phyloP scores from a whole-genome alignment of 257 asterid species.

The Anisodus tanguticus region DNA sequence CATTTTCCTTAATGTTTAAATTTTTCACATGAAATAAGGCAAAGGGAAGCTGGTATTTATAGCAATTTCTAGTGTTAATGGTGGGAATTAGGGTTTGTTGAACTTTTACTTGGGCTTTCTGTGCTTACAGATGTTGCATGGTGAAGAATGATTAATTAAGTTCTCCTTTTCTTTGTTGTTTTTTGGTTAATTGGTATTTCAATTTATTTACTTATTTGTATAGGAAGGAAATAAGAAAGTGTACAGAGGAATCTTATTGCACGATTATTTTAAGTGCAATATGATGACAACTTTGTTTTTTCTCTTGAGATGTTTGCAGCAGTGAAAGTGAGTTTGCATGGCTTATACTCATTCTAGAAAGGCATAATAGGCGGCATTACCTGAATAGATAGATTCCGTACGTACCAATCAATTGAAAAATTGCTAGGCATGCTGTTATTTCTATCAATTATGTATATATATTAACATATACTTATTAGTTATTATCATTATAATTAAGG shows the following conservation, averaged over 20 bases:
- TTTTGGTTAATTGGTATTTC: background rate
- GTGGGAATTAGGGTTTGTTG: constrained; percentile 37
- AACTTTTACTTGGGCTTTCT: background rate
- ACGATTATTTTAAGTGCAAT: background rate
- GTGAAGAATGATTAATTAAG: constrained; percentile 33
- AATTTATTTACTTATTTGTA: background rate
- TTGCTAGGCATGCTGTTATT: constrained; percentile 44
- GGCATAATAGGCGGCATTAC: constrained; percentile 28
- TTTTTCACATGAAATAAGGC: constrained; percentile 19
- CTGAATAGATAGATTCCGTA: constrained; percentile 34
- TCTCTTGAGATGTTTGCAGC: background rate
- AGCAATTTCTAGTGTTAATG: constrained; percentile 25
- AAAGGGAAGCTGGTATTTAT: constrained; percentile 36
- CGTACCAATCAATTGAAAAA: constrained; percentile 27
- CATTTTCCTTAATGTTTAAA: background rate
- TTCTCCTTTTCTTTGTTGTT: background rate
- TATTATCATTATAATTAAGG: background rate
- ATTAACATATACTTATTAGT: no score
- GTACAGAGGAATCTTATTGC: background rate
- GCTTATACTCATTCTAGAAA: constrained; percentile 44
- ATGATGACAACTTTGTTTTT: background rate
- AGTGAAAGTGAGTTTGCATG: constrained; percentile 33
- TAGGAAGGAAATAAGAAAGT: background rate
- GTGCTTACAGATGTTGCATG: constrained; percentile 43
- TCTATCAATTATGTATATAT: background rate